phyloP scores from a whole-genome alignment of 1,284 basidiomycete species.

The Mycosarcoma mackinlayi region DNA sequence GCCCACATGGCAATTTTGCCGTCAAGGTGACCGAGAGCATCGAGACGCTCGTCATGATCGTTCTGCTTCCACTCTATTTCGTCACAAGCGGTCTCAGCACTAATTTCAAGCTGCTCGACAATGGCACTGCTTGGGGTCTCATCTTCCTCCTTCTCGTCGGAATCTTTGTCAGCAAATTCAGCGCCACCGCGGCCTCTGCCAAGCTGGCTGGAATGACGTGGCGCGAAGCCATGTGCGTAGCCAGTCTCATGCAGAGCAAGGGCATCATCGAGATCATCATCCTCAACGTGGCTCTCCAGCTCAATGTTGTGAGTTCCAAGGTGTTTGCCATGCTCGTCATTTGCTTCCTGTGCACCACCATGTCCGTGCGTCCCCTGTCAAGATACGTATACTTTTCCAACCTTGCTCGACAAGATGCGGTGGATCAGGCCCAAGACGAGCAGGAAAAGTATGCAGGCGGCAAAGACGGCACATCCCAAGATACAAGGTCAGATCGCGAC shows the following conservation, averaged over 20 bases:
- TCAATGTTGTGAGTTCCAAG: constrained; percentile 37
- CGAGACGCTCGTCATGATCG: constrained; percentile 45
- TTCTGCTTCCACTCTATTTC: constrained; percentile 54
- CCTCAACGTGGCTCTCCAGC: constrained; percentile 45
- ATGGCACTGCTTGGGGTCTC: constrained; percentile 48
- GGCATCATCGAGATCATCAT: constrained; percentile 59
- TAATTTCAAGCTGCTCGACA: constrained; percentile 50
- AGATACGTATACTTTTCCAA: constrained; percentile 43
- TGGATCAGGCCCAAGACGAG: neutral
- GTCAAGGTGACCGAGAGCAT: constrained; percentile 53
- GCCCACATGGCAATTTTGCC: constrained; percentile 51
- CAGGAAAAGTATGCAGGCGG: constrained; percentile 6
- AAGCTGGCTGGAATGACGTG: constrained; percentile 44
- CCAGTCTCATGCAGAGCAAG: constrained; percentile 52
- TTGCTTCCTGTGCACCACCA: constrained; percentile 49
- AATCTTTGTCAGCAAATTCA: constrained; percentile 54
- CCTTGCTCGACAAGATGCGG: constrained; percentile 11
- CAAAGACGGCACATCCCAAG: neutral
- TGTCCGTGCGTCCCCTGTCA: constrained; percentile 46
- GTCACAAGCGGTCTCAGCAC: constrained; percentile 48
- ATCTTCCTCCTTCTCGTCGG: constrained; percentile 47
- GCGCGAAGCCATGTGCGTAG: constrained; percentile 50
- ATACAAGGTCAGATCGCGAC: neutral
- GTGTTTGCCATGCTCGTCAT: constrained; percentile 55
- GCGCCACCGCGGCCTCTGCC: constrained; percentile 42